A percentile compares a stretch with the other conserved stretches of the same genome.
These are phyloP conservation scores for Graphilbum fragrans DNA, from an alignment of 2,329 filamentous ascomycete species.

Conservation along the genomic window DNA sequence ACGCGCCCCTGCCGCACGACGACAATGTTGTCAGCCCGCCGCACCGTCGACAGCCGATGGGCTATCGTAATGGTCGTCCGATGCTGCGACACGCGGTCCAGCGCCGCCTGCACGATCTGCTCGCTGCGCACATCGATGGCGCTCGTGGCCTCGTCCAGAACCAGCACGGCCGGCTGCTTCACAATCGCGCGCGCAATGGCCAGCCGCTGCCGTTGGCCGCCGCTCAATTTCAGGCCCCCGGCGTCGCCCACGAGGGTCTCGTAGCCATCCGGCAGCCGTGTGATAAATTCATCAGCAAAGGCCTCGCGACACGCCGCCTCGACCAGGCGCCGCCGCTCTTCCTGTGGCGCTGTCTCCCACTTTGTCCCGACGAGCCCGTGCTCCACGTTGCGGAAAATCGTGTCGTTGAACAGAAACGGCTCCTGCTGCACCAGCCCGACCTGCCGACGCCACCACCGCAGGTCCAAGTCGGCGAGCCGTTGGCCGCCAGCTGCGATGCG, in stretches of 20 bases:
- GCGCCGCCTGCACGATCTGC: constrained; percentile 16
- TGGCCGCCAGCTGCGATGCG: constrained; percentile 46
- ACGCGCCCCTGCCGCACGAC: constrained; percentile 59
- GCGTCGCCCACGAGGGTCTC: constrained; percentile 64
- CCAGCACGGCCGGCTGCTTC: constrained; percentile 16
- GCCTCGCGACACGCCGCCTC: constrained; percentile 53
- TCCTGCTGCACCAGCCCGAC: constrained; percentile 32
- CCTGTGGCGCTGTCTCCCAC: constrained; percentile 22
- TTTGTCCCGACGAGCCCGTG: constrained; percentile 33
- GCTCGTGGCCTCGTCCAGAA: constrained; percentile 19
- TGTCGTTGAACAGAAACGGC: constrained; percentile 30
- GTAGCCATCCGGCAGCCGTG: constrained; percentile 53
- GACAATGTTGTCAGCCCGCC: constrained; percentile 65
- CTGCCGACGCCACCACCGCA: constrained; percentile 43
- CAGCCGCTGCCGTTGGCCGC: constrained; percentile 70
- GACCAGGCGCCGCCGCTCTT: constrained; percentile 41
- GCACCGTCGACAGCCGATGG: constrained; percentile 60
- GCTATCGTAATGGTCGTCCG: constrained; percentile 42
- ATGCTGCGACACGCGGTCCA: constrained; percentile 16
- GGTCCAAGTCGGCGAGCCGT: constrained; percentile 62
- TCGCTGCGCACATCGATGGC: constrained; percentile 38
- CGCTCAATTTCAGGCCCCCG: constrained; percentile 67
- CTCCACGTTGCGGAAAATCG: constrained; percentile 41
- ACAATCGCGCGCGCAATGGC: constrained; percentile 33
- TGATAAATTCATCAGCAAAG: constrained; percentile 59